These are phyloP conservation scores for Fomes fomentarius DNA, from an alignment of 1,284 basidiomycete genomes.

Conservation along the genomic window DNA sequence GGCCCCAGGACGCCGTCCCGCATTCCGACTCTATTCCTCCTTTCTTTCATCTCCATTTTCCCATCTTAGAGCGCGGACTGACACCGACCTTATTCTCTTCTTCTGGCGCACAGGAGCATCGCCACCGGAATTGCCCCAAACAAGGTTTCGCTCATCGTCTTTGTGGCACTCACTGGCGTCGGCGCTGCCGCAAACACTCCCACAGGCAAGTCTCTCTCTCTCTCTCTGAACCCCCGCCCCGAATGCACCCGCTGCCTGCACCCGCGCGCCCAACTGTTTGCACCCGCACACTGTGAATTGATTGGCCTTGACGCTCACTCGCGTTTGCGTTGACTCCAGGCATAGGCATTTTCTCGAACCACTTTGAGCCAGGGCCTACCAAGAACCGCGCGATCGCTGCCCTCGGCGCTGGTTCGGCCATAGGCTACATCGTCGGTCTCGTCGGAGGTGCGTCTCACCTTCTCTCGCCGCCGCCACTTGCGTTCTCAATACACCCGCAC, in stretches of 20 bases:
- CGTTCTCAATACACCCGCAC: too few species aligned
- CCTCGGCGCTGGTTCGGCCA: conserved; percentile 37
- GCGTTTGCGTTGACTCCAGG: conserved; percentile 8
- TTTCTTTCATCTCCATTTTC: background rate
- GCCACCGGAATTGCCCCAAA: conserved; percentile 33
- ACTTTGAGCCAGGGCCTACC: conserved; percentile 30
- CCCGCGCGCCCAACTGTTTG: too few species aligned
- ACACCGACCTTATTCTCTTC: background rate
- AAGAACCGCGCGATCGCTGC: conserved; percentile 37
- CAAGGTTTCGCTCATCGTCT: conserved; percentile 33
- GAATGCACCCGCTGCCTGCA: too few species aligned
- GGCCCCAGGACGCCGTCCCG: background rate
- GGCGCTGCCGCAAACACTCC: conserved; percentile 30
- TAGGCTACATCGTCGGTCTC: conserved; percentile 39
- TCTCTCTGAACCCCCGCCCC: too few species aligned
- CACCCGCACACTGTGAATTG: too few species aligned
- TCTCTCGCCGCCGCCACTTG: too few species aligned
- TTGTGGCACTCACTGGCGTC: conserved; percentile 37
- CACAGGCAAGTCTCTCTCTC: conserved; percentile 1
- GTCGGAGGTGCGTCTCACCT: conserved; percentile 33
- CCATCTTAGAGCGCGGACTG: background rate
- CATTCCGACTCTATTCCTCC: background rate
- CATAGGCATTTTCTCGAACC: conserved; percentile 32
- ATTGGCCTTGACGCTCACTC: too few species aligned
- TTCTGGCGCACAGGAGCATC: conserved; percentile 34